Base-by-base conservation (phyloP, 164 flowering plant species). In the Cinnamomum chago region DNA sequence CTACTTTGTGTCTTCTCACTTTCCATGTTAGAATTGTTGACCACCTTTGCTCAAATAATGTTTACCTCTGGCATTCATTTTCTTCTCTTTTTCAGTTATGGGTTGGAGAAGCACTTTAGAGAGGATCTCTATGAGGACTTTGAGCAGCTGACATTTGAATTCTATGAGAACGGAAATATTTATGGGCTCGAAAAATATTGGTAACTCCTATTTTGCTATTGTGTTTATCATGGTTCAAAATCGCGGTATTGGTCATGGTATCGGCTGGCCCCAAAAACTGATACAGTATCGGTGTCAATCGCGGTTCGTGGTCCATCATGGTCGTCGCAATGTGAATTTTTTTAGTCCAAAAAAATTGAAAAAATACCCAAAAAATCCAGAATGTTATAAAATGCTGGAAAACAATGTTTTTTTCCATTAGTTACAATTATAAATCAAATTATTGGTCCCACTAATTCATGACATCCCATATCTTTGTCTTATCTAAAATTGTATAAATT, bases 151-250 rank as follows among this genome's bases (percentile, higher is more conserved):
- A 86, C 96, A 12, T 85, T 95, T 20, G 91, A 89, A 70, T 92
- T 90, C 83, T 93, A 89, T 84, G 85, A 81, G 64, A 88, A 84
- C 74, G 97, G 99, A 58, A 89, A 90, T 80, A 86, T 90, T 28
- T 95, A 95, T 78, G 99, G 99, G 76, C 92, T 95, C 67, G 98
- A 95, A 75, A 95, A 95, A 80, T 93, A 93, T 73, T 95, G 98
- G 99, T 95, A 88, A 73, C 9, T 66, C 25, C n/a, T 23, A 28
- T 69, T 58, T 23, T 27, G n/a, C 24, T 27, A 15, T 14, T 55
- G 35, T 33, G n/a, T 55, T 52, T 52, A 52, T 52, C 58, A 30
- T 30, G 35, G 35, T 4, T 30, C 35, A 30, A 30, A 30, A 30
- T 30, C 35, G 35, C 35, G 35, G 35, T 30, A 30, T 30, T 30